Evolutionary conservation across 208 protist genomes (phyloP), one percentile per base, ranked within the genome.

Genomic region (Tritrichomonas musculus): DNA sequence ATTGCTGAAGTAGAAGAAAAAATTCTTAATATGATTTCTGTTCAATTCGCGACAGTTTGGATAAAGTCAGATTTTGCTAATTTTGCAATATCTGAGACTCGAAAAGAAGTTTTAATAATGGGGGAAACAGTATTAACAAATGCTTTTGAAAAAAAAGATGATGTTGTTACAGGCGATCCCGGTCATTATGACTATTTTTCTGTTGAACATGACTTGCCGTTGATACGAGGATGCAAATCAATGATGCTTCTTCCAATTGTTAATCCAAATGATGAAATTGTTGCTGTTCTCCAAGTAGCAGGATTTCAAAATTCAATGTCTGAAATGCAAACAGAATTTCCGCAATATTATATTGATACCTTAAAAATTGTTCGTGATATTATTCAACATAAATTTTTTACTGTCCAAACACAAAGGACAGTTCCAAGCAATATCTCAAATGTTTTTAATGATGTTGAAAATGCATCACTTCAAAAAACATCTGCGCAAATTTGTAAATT

Each of bases 311-410:
- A 84, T 20, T 17, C 36, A 84, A 25, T 84, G 11, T 47, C 73
- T 33, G 36, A 77, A 36, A n/a, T 39, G 33, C 69, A 77, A 44
- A 77, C 20, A 17, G 69, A 77, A 47, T 77, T 77, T 77, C 11
- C 69, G 3, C 36, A 11, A 33, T 84, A 84, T 84, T 84, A 84
- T 53, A 47, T 84, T 44, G 44, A 84, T 17, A 25, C 53, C 20
- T 53, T 84, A n/a, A 53, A 84, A 53, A 84, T 84, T 49, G 44
- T 84, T 20, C 36, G 73, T n/a, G 73, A 84, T 53, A 30, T 84
- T 53, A 84, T 84, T 53, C 73, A 84, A 25, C 1, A 53, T 39
- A 11, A 44, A 33, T 53, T 84, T 20, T 84, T 84, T 25, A 47
- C 73, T 33, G 36, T 77, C 44, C 69, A 14, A 47, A 1, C 27